A percentile compares a stretch with the other conserved stretches of the same genome.
These are phyloP conservation scores for Pichia cephalocereana DNA, from an alignment of 805 yeast genomes.

Conservation along the genomic window DNA sequence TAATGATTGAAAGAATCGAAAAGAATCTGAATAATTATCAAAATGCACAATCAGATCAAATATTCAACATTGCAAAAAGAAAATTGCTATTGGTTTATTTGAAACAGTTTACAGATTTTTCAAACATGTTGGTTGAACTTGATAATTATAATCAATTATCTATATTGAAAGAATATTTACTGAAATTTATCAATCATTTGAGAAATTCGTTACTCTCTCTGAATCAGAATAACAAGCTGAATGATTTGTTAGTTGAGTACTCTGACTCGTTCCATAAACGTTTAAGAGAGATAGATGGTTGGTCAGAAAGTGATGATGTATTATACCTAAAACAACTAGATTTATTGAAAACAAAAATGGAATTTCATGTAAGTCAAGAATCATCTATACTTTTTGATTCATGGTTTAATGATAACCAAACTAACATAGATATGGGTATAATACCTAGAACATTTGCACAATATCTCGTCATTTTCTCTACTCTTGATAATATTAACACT, in stretches of 20 bases:
- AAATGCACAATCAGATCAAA: slow-evolving; percentile 24
- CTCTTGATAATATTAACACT: slow-evolving; percentile 4
- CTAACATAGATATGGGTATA: background rate
- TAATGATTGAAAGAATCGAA: slow-evolving; percentile 33
- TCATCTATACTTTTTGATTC: slow-evolving; percentile 50
- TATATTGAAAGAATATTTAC: slow-evolving; percentile 5
- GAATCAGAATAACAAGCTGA: slow-evolving; percentile 31
- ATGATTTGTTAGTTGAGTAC: slow-evolving; percentile 34
- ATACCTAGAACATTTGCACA: slow-evolving; percentile 4
- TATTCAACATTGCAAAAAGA: slow-evolving; percentile 37
- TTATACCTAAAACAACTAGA: slow-evolving; percentile 33
- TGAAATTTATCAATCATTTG: too few species aligned
- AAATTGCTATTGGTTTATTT: slow-evolving; percentile 23
- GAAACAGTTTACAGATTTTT: slow-evolving; percentile 23
- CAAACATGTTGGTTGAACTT: slow-evolving; percentile 25
- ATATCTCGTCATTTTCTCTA: slow-evolving; percentile 1
- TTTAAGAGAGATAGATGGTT: slow-evolving; percentile 44
- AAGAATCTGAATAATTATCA: slow-evolving; percentile 33
- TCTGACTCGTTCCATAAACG: slow-evolving; percentile 36
- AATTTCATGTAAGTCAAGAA: slow-evolving; percentile 44
- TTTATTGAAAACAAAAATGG: slow-evolving; percentile 38
- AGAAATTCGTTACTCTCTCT: too few species aligned
- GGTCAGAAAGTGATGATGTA: slow-evolving; percentile 39
- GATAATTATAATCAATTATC: slow-evolving; percentile 8
- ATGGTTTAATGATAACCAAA: slow-evolving; percentile 5